Conservation (phyloP, 2,329 filamentous ascomycete genomes). For the Aureobasidium sp. region DNA sequence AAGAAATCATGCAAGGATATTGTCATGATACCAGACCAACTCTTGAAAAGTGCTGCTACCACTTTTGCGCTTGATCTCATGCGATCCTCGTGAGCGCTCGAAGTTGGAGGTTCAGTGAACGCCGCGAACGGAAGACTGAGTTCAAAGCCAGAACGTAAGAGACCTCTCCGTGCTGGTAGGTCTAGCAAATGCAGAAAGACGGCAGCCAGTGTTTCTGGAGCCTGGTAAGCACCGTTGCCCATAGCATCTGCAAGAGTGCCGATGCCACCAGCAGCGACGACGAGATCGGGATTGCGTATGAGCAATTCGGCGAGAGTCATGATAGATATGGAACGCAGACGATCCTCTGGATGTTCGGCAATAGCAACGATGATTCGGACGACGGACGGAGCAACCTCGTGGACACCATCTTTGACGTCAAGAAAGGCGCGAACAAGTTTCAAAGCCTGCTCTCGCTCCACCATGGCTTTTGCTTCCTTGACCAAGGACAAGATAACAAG, state of each 20-base stretch:
- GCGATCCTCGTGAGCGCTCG: conserved; percentile 50
- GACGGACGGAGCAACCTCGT: conserved; percentile 77
- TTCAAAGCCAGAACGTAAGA: conserved; percentile 80
- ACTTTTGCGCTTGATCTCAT: conserved; percentile 84
- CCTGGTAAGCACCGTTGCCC: conserved; percentile 82
- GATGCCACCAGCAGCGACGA: conserved; percentile 77
- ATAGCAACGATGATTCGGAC: conserved; percentile 85
- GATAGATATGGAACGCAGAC: conserved; percentile 80
- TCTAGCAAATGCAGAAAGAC: conserved; percentile 90
- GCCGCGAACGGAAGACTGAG: conserved; percentile 78
- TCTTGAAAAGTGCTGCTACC: conserved; percentile 83
- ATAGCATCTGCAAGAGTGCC: conserved; percentile 84
- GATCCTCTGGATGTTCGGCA: conserved; percentile 77
- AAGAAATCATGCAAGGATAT: conserved; percentile 83
- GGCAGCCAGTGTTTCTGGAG: conserved; percentile 77
- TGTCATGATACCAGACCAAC: conserved; percentile 86
- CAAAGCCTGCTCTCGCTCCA: conserved; percentile 91
- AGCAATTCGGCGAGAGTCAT: conserved; percentile 90
- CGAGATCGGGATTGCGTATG: conserved; percentile 70
- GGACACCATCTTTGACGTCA: conserved; percentile 86
- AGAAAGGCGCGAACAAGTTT: conserved; percentile 94
- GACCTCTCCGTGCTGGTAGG: conserved; percentile 68
- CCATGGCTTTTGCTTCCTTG: conserved; percentile 93
- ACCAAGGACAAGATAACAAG: conserved; percentile 85
- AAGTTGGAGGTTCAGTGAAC: conserved; percentile 71